Conservation (phyloP, 176 grass and related monocot genomes). For the Zoysia japonica region DNA sequence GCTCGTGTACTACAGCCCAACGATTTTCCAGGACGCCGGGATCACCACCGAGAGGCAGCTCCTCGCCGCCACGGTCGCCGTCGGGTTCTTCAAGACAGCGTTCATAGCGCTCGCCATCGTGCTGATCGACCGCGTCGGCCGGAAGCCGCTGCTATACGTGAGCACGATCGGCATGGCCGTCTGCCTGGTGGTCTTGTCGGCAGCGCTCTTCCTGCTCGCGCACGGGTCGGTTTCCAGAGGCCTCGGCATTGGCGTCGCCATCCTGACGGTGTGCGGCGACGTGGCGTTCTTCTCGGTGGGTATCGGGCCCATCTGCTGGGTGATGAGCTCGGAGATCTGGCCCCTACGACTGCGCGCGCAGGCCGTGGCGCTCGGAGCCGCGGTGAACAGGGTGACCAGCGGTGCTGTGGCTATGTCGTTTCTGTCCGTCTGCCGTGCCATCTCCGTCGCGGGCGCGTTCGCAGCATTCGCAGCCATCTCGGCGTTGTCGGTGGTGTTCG, state of each 20-base stretch:
- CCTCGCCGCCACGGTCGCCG: conserved; percentile 64
- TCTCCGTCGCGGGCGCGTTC: conserved; percentile 65
- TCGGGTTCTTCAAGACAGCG: conserved; percentile 65
- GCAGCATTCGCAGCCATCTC: conserved; percentile 55
- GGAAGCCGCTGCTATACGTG: conserved; percentile 66
- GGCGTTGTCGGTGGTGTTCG: conserved; percentile 58
- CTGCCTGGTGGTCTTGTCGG: conserved; percentile 49
- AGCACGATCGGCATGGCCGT: conserved; percentile 69
- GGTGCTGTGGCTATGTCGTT: conserved; percentile 80
- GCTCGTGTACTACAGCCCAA: conserved; percentile 72
- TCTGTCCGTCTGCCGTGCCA: conserved; percentile 52
- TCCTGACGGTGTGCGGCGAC: conserved; percentile 70
- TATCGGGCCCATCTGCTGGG: conserved; percentile 68
- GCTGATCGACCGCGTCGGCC: conserved; percentile 57
- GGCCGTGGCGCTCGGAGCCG: conserved; percentile 57
- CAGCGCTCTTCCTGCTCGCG: conserved; percentile 41
- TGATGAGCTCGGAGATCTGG: conserved; percentile 75
- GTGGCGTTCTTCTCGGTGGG: conserved; percentile 86
- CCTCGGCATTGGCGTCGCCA: conserved; percentile 39
- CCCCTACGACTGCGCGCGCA: conserved; percentile 74
- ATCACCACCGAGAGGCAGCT: conserved; percentile 52
- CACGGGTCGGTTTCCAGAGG: conserved; percentile 21
- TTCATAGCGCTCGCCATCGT: conserved; percentile 67
- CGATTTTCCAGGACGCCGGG: conserved; percentile 63
- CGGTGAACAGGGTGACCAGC: conserved; percentile 61